These are phyloP conservation scores for Nitzschia sp. DNA, from an alignment of 108 stramenopile genomes.

Conservation along the genomic window DNA sequence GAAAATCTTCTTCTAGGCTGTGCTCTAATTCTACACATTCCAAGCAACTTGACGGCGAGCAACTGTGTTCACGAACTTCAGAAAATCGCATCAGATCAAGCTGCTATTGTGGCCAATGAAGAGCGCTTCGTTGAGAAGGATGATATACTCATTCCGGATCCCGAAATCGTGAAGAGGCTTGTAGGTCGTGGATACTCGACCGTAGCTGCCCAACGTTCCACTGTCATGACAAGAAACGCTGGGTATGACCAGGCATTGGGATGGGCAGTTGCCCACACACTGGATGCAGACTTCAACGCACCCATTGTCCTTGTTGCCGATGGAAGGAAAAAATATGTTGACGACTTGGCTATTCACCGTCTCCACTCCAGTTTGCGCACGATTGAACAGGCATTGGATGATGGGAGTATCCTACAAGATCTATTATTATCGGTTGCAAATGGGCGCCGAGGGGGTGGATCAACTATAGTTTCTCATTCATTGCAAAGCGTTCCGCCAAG, in stretches of 20 bases:
- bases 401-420: neutral
- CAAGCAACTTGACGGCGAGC: constrained; percentile 15
- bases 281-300: constrained; percentile 65
- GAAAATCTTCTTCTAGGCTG: constrained; percentile 26
- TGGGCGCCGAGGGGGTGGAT: neutral
- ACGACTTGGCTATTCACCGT: constrained; percentile 28
- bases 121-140: constrained; percentile 17
- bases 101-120: constrained; percentile 16
- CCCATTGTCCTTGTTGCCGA: constrained; percentile 50
- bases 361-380: constrained; percentile 15
- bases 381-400: constrained; percentile 5
- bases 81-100: constrained; percentile 24
- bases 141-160: constrained; percentile 16
- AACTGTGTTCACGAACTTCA: constrained; percentile 29
- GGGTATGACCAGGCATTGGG: constrained; percentile 59
- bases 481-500: too few species aligned
- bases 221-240: constrained; percentile 55
- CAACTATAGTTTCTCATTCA: too few species aligned
- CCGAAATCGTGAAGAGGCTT: constrained; percentile 16
- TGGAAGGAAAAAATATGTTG: constrained; percentile 10
- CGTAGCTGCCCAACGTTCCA: constrained; percentile 70
- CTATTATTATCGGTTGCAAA: neutral
- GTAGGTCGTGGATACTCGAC: constrained; percentile 55
- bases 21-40: constrained; percentile 33
- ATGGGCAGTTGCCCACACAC: constrained; percentile 76